phyloP scores from a whole-genome alignment of 2,329 filamentous ascomycete species.

The Fusarium sororula region DNA sequence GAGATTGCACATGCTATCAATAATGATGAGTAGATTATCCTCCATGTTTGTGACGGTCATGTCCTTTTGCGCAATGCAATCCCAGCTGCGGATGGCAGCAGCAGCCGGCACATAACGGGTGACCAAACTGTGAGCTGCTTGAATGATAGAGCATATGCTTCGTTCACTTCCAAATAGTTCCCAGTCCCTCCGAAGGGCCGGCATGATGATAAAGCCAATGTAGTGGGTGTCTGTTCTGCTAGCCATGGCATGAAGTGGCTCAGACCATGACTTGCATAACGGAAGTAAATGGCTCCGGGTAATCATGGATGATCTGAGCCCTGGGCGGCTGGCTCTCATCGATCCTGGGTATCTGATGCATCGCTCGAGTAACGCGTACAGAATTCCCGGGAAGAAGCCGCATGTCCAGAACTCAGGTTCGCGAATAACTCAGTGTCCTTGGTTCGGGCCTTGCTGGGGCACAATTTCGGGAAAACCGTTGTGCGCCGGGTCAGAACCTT shows the following conservation, averaged over 20 bases:
- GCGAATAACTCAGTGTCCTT: conserved; percentile 42
- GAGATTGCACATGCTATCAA: conserved; percentile 55
- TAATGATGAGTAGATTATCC: conserved; percentile 50
- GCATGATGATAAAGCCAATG: conserved; percentile 63
- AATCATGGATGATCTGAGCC: neutral
- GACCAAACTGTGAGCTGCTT: conserved; percentile 55
- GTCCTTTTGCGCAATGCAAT: conserved; percentile 47
- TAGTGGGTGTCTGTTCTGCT: conserved; percentile 62
- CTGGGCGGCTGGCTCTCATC: neutral
- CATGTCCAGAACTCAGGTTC: conserved; percentile 54
- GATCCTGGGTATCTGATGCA: conserved; percentile 41
- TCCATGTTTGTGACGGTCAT: conserved; percentile 34
- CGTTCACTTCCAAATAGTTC: conserved; percentile 53
- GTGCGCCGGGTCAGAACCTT: neutral
- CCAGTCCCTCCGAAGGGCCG: conserved; percentile 57
- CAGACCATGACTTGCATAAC: conserved; percentile 19
- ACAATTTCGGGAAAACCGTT: conserved; percentile 46
- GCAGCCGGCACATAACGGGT: conserved; percentile 53
- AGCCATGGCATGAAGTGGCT: conserved; percentile 45
- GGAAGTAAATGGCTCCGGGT: neutral
- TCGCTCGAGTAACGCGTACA: conserved; percentile 50
- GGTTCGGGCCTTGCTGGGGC: conserved; percentile 39
- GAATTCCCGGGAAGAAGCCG: conserved; percentile 52
- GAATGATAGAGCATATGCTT: conserved; percentile 53
- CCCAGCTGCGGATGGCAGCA: conserved; percentile 60